Conservation (phyloP, 2,329 filamentous ascomycete genomes). For the Graphilbum ipis-grandicollis region DNA sequence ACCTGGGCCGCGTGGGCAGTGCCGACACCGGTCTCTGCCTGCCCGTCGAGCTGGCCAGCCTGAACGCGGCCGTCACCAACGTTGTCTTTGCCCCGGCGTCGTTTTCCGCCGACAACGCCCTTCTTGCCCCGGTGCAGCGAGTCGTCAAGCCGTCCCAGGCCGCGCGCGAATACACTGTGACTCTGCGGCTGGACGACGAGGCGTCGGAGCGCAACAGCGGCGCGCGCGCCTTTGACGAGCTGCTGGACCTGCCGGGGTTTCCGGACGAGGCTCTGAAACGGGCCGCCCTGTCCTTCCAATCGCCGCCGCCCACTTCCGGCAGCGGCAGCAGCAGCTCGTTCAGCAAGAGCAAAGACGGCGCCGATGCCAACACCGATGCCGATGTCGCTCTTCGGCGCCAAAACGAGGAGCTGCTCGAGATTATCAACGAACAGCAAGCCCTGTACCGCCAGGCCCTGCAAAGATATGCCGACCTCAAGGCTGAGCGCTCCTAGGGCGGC, state of each 20-base stretch:
- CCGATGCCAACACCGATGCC: constrained; percentile 9
- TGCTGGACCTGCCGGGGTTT: constrained; percentile 30
- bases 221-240: constrained; percentile 22
- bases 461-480: constrained; percentile 13
- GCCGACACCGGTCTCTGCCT: background rate
- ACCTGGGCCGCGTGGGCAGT: constrained; percentile 37
- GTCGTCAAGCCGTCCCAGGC: constrained; percentile 70
- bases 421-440: constrained; percentile 20
- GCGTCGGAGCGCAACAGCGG: constrained; percentile 3
- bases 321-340: background rate
- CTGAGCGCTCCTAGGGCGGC: constrained; percentile 2
- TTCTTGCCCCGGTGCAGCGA: constrained; percentile 20
- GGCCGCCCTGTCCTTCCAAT: constrained; percentile 29
- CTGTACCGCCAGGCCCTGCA: constrained; percentile 17
- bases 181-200: constrained; percentile 39
- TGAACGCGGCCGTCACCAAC: constrained; percentile 73
- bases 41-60: constrained; percentile 46
- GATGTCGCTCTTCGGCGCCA: constrained; percentile 18
- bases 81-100: constrained; percentile 44
- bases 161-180: constrained; percentile 46
- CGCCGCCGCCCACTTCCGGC: constrained; percentile 7
- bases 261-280: constrained; percentile 27
- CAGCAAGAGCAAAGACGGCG: background rate
- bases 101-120: constrained; percentile 7
- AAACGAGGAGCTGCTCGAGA: constrained; percentile 21